Base-by-base conservation (phyloP, 257 asterid species). In the Perilla frutescens region DNA sequence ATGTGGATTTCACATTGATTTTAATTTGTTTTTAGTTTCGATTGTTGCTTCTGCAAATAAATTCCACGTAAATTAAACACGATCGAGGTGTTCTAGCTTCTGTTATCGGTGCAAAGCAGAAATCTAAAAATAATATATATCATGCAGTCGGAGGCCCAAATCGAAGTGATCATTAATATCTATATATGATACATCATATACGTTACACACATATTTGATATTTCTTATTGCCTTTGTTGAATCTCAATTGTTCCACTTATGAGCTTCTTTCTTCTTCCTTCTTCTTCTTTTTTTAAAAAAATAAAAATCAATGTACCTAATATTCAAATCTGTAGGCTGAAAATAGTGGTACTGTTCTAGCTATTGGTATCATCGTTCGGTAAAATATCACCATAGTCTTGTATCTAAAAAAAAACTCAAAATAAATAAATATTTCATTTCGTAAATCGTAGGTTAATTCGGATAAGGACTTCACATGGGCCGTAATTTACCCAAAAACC, bases 401-500 rank as follows among this genome's bases (percentile, higher is more conserved):
- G 37, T 34, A 34, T 34, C 1, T 34, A 34, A 34, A 34, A 34
- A 34, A 2, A 34, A 2, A 34, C 37, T 34, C 26, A 34, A 34
- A 34, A 34, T 34, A 34, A 20, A 20, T 20, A 65, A 39, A 14
- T 37, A 44, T 32, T 48, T 8, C 8, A 4, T 40, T 43, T 43
- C 62, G 41, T 50, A 49, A 8, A 13, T 37, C 36, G 65, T 77
- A 31, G 75, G 71, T 66, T 59, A 11, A 72, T 76, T 72, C 7
- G 68, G 83, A 80, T 49, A 56, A 71, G 66, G 73, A 70, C 79
- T 41, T 9, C 11, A 62, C 60, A 36, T n/a, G 7, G 40, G 49
- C 53, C 29, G 34, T 61, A 39, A 14, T 49, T 34, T n/a, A 8
- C 20, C 1, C 5, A 50, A 63, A 49, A 61, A 50, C 40, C 51